Conservation (phyloP, 176 grass and related monocot genomes). For the Typha latifolia region DNA sequence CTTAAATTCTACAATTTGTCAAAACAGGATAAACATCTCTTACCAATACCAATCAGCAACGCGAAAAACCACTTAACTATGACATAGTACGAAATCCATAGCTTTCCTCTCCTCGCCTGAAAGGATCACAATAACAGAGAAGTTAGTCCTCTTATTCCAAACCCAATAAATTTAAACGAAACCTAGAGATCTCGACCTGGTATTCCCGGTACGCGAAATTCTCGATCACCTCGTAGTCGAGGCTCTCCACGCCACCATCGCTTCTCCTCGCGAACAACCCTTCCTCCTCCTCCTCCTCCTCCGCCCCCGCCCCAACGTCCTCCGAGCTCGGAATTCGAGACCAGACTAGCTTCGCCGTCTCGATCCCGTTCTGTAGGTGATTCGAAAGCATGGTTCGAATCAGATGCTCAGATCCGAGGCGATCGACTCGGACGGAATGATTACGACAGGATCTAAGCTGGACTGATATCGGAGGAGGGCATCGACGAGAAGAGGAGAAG, state of each 20-base stretch:
- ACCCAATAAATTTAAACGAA: background rate
- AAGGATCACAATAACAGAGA: constrained; percentile 9
- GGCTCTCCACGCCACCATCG: constrained; percentile 62
- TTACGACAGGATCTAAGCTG: background rate
- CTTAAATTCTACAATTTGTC: background rate
- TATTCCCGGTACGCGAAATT: constrained; percentile 98
- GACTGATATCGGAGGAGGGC: background rate
- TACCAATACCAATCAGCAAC: constrained; percentile 83
- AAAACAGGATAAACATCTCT: constrained; percentile 5
- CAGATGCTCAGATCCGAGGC: background rate
- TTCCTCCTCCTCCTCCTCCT: constrained; percentile 38
- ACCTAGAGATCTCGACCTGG: constrained; percentile 39
- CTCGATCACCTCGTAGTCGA: constrained; percentile 98
- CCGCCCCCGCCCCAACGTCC: constrained; percentile 18
- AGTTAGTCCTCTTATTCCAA: background rate
- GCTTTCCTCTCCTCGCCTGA: constrained; percentile 81
- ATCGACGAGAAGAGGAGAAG: too few relatives aligned
- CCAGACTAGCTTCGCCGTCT: constrained; percentile 2
- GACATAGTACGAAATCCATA: constrained; percentile 89
- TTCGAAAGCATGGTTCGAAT: background rate
- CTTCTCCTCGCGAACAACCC: constrained; percentile 15
- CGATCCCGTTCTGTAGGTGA: constrained; percentile 1
- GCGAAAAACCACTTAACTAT: constrained; percentile 86
- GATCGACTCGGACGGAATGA: background rate
- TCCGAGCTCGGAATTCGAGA: background rate